These are phyloP conservation scores for Linderniella brevidens DNA, from an alignment of 257 asterid genomes.

Conservation along the genomic window DNA sequence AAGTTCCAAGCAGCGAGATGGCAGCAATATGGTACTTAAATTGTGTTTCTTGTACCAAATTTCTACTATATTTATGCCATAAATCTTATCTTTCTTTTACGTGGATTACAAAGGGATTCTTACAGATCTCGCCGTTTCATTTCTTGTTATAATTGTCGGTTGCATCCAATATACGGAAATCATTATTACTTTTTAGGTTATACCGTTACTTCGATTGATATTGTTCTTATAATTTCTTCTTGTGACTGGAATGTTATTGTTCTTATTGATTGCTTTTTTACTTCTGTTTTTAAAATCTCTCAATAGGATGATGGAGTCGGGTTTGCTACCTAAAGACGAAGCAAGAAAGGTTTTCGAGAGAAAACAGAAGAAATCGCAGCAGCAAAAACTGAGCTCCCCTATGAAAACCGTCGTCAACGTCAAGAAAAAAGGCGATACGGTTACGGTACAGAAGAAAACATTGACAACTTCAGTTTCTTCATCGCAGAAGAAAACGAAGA, in stretches of 20 bases:
- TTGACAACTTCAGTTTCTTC: constrained; percentile 16
- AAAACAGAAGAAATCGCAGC: constrained; percentile 42
- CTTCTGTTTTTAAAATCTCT: background rate
- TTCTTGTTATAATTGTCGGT: too few relatives aligned
- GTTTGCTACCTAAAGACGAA: constrained; percentile 61
- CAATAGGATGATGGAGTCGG: constrained; percentile 94
- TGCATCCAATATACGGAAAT: too few relatives aligned
- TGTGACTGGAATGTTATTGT: background rate
- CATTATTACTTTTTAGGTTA: too few relatives aligned
- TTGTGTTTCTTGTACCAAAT: background rate
- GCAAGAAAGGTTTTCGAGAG: constrained; percentile 60
- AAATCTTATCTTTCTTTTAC: too few relatives aligned
- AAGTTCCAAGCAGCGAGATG: constrained; percentile 78
- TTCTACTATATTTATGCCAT: too few relatives aligned
- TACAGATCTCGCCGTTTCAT: too few relatives aligned
- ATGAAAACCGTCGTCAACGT: constrained; percentile 40
- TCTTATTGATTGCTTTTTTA: background rate
- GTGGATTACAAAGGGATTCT: too few relatives aligned
- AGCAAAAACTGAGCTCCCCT: constrained; percentile 52
- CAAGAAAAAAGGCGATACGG: constrained; percentile 22
- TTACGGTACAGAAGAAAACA: constrained; percentile 23
- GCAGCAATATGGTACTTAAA: constrained; percentile 62
- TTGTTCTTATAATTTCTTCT: background rate
- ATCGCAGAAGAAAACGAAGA: constrained; percentile 30
- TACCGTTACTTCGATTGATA: background rate